Evolutionary conservation across 331 rosid genomes (phyloP).

Genomic region (Phaseolus coccineus): DNA sequence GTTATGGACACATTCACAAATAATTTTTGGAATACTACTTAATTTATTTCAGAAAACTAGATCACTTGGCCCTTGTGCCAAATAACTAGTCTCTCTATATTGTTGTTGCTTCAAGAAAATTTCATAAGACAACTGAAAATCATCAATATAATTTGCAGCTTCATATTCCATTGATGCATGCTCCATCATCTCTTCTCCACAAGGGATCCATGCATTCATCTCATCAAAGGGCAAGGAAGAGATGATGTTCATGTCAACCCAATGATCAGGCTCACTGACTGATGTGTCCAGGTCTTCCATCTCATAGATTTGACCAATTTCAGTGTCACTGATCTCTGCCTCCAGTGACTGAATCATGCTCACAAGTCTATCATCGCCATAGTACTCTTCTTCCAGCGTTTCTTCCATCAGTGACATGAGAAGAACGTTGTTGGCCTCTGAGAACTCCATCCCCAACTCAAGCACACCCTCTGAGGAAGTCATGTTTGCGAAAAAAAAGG

Average conservation of each 20-base stretch:
- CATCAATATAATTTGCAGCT: constrained; percentile 34
- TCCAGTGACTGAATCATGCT: constrained; percentile 52
- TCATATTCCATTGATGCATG: constrained; percentile 42
- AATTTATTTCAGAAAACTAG: constrained; percentile 18
- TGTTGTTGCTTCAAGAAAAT: constrained; percentile 44
- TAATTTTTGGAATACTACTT: too few species aligned
- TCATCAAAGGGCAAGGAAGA: constrained; percentile 44
- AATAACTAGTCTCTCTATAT: constrained; percentile 6
- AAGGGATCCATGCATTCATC: constrained; percentile 44
- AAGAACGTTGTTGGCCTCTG: constrained; percentile 42
- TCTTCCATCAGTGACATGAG: constrained; percentile 52
- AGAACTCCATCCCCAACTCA: constrained; percentile 16
- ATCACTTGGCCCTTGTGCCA: constrained; percentile 33
- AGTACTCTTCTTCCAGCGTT: constrained; percentile 43
- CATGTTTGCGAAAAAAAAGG: constrained; percentile 26
- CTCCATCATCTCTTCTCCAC: constrained; percentile 39
- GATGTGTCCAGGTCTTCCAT: constrained; percentile 39
- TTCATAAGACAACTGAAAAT: constrained; percentile 36
- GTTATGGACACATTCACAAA: not conserved
- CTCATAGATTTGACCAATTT: constrained; percentile 1
- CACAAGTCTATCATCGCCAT: constrained; percentile 51
- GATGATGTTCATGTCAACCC: constrained; percentile 42
- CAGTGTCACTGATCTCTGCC: constrained; percentile 42
- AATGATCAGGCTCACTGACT: constrained; percentile 4
- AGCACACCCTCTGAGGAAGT: constrained; percentile 40